A percentile compares a stretch with the other conserved stretches of the same genome.
Conservation (phyloP, 2,329 filamentous ascomycete genomes). For the Paracamarosporium sp. region DNA sequence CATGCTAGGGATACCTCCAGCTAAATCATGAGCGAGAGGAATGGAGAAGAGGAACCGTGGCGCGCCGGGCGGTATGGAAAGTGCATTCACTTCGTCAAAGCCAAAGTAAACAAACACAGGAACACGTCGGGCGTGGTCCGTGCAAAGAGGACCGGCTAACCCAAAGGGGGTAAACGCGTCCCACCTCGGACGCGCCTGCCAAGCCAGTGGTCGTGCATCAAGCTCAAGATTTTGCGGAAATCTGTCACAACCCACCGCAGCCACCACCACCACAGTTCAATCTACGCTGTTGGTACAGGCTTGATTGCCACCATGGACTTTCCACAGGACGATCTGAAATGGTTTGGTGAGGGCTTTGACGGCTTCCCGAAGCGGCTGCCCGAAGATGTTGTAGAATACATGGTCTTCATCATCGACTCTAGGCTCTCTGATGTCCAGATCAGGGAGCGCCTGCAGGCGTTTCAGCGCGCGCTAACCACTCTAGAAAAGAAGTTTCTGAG, state of each 20-base stretch:
- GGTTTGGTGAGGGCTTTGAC: constrained; percentile 70
- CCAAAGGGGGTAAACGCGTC: constrained; percentile 19
- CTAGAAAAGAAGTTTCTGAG: constrained; percentile 72
- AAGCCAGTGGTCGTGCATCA: neutral
- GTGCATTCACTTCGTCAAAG: constrained; percentile 14
- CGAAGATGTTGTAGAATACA: constrained; percentile 87
- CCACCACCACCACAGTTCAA: neutral
- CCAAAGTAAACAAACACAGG: constrained; percentile 6
- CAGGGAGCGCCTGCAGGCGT: constrained; percentile 70
- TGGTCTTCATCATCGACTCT: constrained; percentile 73
- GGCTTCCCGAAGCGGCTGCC: constrained; percentile 72
- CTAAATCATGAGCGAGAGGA: constrained; percentile 39
- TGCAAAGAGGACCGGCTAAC: constrained; percentile 15
- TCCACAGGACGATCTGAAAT: constrained; percentile 64
- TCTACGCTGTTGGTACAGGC: neutral
- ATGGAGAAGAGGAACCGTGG: constrained; percentile 19
- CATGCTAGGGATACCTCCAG: constrained; percentile 42
- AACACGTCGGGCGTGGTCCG: constrained; percentile 16
- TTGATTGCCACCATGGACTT: constrained; percentile 37
- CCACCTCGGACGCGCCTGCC: neutral
- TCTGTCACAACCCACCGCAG: neutral
- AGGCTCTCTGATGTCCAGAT: constrained; percentile 61
- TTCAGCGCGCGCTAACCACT: constrained; percentile 72
- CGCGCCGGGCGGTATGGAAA: constrained; percentile 7
- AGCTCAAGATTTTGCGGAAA: neutral